Evolutionary conservation across 139 green algal genomes (phyloP), one percentile per base, ranked within the genome.

Genomic region (Nannochloris sp.): DNA sequence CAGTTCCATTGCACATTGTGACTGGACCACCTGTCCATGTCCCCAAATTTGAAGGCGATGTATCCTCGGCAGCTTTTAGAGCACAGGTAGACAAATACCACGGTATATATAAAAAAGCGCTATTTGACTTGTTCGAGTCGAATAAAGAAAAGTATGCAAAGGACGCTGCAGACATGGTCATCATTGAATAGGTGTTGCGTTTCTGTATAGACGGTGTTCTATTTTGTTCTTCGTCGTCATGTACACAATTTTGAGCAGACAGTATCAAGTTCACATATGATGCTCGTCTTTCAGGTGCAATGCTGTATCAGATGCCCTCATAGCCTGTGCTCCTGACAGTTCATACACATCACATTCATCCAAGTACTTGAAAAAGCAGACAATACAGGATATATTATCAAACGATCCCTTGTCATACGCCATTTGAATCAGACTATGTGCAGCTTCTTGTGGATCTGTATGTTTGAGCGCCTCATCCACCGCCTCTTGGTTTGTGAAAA

Each of bases 311-410:
- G n/a, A 23, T 18, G 19, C 12, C 55, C n/a, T 21, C 55, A 61
- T 21, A 11, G 55, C 18, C n/a, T 54, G 7, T 61, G n/a, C n/a
- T 54, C n/a, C 48, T 24, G 48, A 21, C n/a, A 23, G 18, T 18
- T 18, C 18, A 31, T 7, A 21, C 12, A 10, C 57, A 23, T 51
- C 57, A 31, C 21, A 16, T 23, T 64, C 21, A 6, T 51, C 7
- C n/a, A 57, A 21, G 56, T 44, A 64, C 18, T 51, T 15, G 23
- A 64, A 64, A 19, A 64, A 92, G 48, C 36, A 64, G 10, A 93
- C 75, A 25, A 94, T 62, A 48, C 77, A 88, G 46, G 63, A 83
- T 71, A 95, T 91, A 78, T 95, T 95, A 75, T 95, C 88, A 27
- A 77, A 83, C 62, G 79, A 90, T 57, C 89, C 86, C 3, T 83